Percentiles rank a stretch among this genome's conserved stretches.
These are phyloP conservation scores for Inga oerstediana DNA, from an alignment of 306 rosid genomes.

Conservation along the genomic window DNA sequence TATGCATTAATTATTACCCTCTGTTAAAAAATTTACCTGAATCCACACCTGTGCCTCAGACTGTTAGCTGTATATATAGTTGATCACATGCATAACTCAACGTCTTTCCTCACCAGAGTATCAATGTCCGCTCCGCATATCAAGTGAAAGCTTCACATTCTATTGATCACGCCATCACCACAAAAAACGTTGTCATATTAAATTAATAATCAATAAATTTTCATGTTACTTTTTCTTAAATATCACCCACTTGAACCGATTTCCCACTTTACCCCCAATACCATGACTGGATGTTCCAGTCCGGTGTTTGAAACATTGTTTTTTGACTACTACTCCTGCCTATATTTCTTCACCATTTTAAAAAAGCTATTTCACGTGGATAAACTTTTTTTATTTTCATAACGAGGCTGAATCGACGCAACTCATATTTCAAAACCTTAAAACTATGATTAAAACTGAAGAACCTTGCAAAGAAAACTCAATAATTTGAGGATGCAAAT, in stretches of 20 bases:
- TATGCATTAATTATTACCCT: slow-evolving; percentile 36
- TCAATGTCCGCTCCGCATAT: not conserved
- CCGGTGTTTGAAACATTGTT: too few relatives aligned
- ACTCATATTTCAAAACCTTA: too few relatives aligned
- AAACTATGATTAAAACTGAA: not conserved
- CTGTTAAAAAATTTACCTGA: slow-evolving; percentile 26
- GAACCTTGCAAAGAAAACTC: not conserved
- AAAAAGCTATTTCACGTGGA: too few relatives aligned
- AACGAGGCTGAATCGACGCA: too few relatives aligned
- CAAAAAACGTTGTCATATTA: not conserved
- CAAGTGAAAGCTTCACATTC: not conserved
- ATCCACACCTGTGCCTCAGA: not conserved
- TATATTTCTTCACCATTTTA: too few relatives aligned
- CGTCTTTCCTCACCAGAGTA: not conserved
- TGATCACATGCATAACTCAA: not conserved
- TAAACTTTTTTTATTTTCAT: too few relatives aligned
- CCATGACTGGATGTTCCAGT: too few relatives aligned
- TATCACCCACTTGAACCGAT: not conserved
- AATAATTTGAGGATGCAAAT: too few relatives aligned
- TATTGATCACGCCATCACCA: not conserved
- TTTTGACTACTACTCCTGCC: too few relatives aligned
- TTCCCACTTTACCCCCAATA: too few relatives aligned
- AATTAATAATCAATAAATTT: too few relatives aligned
- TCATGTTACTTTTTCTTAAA: too few relatives aligned
- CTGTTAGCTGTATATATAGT: not conserved